These are phyloP conservation scores for Pulveroboletus sp. DNA, from an alignment of 768 basidiomycete species.

Conservation along the genomic window DNA sequence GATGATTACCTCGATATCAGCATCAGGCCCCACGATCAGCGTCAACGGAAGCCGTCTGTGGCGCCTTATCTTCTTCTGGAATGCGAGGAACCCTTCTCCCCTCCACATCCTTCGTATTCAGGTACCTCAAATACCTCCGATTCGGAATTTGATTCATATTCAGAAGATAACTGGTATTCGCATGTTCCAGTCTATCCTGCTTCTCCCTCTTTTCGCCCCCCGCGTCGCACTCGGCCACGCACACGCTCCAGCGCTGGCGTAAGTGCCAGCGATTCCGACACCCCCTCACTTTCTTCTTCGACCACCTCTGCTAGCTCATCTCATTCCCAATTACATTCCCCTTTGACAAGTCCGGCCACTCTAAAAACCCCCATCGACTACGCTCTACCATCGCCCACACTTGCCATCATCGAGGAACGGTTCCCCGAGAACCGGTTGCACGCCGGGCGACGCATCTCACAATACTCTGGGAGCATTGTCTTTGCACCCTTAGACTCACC, in stretches of 20 bases:
- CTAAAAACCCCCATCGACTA: constrained; percentile 33
- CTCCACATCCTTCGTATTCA: constrained; percentile 17
- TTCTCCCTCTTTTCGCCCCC: constrained; percentile 31
- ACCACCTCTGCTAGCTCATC: constrained; percentile 36
- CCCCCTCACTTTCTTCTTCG: constrained; percentile 47
- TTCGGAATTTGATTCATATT: constrained; percentile 32
- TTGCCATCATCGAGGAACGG: constrained; percentile 40
- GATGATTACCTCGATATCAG: constrained; percentile 30
- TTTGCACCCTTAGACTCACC: constrained; percentile 18
- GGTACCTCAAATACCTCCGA: constrained; percentile 28
- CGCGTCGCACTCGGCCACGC: constrained; percentile 30
- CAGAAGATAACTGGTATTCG: constrained; percentile 29
- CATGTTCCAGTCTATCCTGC: constrained; percentile 16
- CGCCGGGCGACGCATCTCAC: constrained; percentile 9
- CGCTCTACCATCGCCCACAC: constrained; percentile 19
- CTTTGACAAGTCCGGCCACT: constrained; percentile 32
- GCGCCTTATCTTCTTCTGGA: constrained; percentile 29
- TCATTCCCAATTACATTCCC: constrained; percentile 31
- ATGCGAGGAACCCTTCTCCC: constrained; percentile 30
- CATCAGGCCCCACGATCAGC: constrained; percentile 12
- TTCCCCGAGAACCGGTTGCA: constrained; percentile 18
- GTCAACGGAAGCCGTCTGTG: constrained; percentile 5
- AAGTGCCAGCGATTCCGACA: constrained; percentile 39
- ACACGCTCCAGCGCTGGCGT: constrained; percentile 27
- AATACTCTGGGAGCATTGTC: constrained; percentile 20